Percentiles rank a stretch among this genome's conserved stretches.
Evolutionary conservation across 257 asterid species (phyloP).

Genomic region (Nicotiana knightiana): DNA sequence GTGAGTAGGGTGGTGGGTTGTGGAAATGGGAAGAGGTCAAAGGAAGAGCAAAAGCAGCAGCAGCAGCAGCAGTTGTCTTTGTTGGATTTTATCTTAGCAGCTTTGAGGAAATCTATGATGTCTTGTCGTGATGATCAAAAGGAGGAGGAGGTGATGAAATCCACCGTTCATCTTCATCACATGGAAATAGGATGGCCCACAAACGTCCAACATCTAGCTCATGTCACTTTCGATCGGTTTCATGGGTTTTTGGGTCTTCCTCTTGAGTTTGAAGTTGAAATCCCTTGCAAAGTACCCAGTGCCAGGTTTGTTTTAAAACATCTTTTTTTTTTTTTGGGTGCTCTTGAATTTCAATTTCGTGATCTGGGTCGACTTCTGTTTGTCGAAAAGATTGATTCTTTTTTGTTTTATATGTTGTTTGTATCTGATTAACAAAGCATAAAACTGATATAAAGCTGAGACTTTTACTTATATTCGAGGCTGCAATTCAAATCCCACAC

Average conservation of each 20-base stretch:
- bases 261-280: constrained; percentile 79
- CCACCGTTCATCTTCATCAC: constrained; percentile 42
- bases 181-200: constrained; percentile 99
- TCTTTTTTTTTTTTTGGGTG: not conserved
- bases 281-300: constrained; percentile 88
- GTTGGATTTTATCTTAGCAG: constrained; percentile 60
- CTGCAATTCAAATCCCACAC: not conserved
- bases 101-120: constrained; percentile 82
- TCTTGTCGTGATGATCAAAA: constrained; percentile 58
- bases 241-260: constrained; percentile 94
- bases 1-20: constrained; percentile 54
- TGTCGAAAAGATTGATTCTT: not conserved
- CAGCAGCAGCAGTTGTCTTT: constrained; percentile 49
- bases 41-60: constrained; percentile 41
- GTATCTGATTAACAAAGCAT: not conserved
- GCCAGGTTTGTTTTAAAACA: constrained; percentile 55
- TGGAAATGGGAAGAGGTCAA: constrained; percentile 32
- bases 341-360: not conserved
- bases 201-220: constrained; percentile 79
- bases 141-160: constrained; percentile 49
- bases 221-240: constrained; percentile 90
- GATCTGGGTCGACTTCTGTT: not conserved
- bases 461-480: not conserved
- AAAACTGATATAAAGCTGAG: not conserved
- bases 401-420: not conserved